Percentiles rank a stretch among this genome's conserved stretches.
Evolutionary conservation across 2,329 filamentous ascomycete genomes (phyloP).

Genomic region (Didymella sp.): DNA sequence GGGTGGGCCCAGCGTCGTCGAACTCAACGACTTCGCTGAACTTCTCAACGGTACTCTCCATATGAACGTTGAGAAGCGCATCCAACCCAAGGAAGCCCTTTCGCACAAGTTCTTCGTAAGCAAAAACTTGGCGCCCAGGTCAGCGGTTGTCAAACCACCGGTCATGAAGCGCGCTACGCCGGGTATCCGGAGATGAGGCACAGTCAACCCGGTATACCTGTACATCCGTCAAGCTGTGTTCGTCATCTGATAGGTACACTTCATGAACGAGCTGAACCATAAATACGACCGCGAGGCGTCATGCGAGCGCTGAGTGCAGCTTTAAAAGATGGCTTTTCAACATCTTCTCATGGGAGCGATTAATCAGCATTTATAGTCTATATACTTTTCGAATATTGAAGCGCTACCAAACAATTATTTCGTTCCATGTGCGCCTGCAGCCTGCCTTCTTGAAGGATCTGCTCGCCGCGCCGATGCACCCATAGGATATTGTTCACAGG

Average conservation of each 20-base stretch:
- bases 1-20: slow-evolving; percentile 67
- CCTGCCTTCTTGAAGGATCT: background rate
- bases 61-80: slow-evolving; percentile 90
- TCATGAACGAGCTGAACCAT: background rate
- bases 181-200: slow-evolving; percentile 25
- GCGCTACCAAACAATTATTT: background rate
- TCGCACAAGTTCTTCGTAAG: slow-evolving; percentile 83
- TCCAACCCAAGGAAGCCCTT: slow-evolving; percentile 84
- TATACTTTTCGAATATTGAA: background rate
- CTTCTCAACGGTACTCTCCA: slow-evolving; percentile 86
- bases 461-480: background rate
- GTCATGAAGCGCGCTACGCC: slow-evolving; percentile 33
- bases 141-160: slow-evolving; percentile 38
- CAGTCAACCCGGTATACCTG: background rate
- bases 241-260: too few species aligned
- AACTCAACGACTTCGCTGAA: slow-evolving; percentile 84
- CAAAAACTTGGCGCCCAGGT: slow-evolving; percentile 31
- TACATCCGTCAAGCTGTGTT: too few species aligned
- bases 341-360: background rate
- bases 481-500: background rate
- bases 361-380: background rate
- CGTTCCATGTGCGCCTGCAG: background rate
- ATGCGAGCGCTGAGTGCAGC: background rate
- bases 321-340: background rate
- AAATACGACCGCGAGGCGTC: background rate